These are phyloP conservation scores for Begonia loranthoides DNA, from an alignment of 306 rosid genomes.

Conservation along the genomic window DNA sequence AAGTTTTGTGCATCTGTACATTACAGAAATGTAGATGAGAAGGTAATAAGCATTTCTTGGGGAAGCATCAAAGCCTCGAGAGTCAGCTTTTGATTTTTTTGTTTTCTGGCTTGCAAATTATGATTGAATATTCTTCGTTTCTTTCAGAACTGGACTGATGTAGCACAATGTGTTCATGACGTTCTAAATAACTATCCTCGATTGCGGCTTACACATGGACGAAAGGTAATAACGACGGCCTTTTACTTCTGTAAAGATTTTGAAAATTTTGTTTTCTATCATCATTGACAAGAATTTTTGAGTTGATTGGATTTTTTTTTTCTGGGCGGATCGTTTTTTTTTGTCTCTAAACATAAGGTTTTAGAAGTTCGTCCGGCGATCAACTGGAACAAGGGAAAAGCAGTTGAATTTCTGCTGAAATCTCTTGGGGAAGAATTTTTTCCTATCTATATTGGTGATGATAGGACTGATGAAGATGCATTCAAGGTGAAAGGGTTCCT, in stretches of 20 bases:
- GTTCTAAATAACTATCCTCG: slow-evolving; percentile 63
- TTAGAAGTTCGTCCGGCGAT: slow-evolving; percentile 90
- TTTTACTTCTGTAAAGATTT: too few species aligned
- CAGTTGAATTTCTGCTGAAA: slow-evolving; percentile 81
- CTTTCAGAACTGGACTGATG: slow-evolving; percentile 59
- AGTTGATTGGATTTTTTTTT: too few species aligned
- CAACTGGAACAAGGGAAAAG: slow-evolving; percentile 96
- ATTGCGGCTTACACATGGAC: slow-evolving; percentile 74
- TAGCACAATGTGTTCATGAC: slow-evolving; percentile 82
- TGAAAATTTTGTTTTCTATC: too few species aligned
- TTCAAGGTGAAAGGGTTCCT: slow-evolving; percentile 47
- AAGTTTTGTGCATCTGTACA: slow-evolving; percentile 92
- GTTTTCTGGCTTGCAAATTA: too few species aligned
- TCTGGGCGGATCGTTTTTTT: too few species aligned
- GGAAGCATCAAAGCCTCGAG: too few species aligned
- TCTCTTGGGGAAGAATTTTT: slow-evolving; percentile 76
- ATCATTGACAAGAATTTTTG: too few species aligned
- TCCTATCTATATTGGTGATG: slow-evolving; percentile 84
- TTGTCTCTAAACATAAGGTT: slow-evolving; percentile 32
- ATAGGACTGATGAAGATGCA: slow-evolving; percentile 88
- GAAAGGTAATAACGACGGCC: slow-evolving; percentile 32
- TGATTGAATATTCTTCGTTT: neutral
- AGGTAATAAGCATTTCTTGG: slow-evolving; percentile 17
- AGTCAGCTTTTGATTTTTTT: too few species aligned
- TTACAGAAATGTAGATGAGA: slow-evolving; percentile 88